Conservation (phyloP, 805 yeast genomes). For the Lachancea cidri region DNA sequence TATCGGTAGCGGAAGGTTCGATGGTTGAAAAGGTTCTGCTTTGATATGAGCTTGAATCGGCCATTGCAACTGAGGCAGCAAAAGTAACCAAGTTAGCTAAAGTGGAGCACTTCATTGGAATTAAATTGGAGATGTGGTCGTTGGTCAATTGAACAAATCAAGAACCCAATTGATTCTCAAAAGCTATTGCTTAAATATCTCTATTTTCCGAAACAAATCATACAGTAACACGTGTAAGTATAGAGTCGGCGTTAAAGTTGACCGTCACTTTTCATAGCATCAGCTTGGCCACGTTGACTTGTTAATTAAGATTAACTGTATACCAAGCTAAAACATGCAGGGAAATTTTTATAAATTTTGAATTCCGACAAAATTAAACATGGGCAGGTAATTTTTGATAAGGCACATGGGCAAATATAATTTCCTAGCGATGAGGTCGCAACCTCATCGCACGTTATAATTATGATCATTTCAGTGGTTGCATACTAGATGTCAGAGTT, state of each 20-base stretch:
- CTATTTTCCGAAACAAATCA: not conserved
- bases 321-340: not conserved
- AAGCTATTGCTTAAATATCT: not conserved
- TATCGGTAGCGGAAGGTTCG: slow-evolving; percentile 32
- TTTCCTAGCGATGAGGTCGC: not conserved
- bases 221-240: not conserved
- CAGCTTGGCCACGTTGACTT: not conserved
- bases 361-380: not conserved
- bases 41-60: slow-evolving; percentile 1
- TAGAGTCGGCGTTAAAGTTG: not conserved
- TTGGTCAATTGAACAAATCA: not conserved
- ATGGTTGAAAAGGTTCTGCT: slow-evolving; percentile 28
- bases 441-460: not conserved
- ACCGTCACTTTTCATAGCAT: not conserved
- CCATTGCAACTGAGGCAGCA: slow-evolving; percentile 2
- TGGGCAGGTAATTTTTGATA: not conserved
- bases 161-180: not conserved
- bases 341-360: not conserved
- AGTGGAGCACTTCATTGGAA: slow-evolving; percentile 1
- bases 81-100: not conserved
- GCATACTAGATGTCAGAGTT: too few species aligned
- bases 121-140: not conserved
- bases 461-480: not conserved
- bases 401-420: not conserved
- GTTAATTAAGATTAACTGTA: not conserved